Base-by-base conservation (phyloP, 2,329 filamentous ascomycete species). In the Parascedosporium putredinis region DNA sequence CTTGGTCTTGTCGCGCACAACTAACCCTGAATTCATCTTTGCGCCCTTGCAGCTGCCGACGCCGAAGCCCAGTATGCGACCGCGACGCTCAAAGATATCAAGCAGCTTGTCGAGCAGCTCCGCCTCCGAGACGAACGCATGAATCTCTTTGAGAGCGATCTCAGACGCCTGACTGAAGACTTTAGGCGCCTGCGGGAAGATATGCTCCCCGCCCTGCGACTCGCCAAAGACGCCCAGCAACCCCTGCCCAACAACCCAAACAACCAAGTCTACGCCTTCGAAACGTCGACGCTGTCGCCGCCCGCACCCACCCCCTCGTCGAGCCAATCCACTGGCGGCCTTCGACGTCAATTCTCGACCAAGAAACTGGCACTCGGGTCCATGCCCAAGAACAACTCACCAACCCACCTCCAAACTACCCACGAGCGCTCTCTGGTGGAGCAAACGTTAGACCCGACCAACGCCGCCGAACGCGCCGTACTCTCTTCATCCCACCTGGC, bases 11-110 rank as follows among this genome's bases (percentile, higher is more conserved):
- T n/a, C 18, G 16, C n/a, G 4, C 20, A 25, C 36, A 20, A 38
- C 52, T 55, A 49, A 52, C 47, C 46, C 34, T 10, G 20, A 7
- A 44, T 40, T n/a, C n/a, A n/a, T 53, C 59, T 52, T 57, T 54
- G 34, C 18, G 49, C 24, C 23, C 46, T 49, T 55, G 47, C 61
- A 95, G 91, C 93, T 55, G 91, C 89, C 62, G 93, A 96, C 62
- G 86, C 86, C 55, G 86, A 90, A 63, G 83, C 82, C 42, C 84
- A 90, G 64, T 89, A 95, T 62, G 82, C 87, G 51, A 86, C 83
- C 36, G 91, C 91, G 4, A 95, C 90, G 1, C 81, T 95, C 57
- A 91, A 95, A 60, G 93, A 98, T 62, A 88, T 98, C 60, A 86
- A 88, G 55, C 83, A 90, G 49, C 78, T 98, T 18, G 91, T 95